Percentiles rank a stretch among this genome's conserved stretches.
phyloP scores from a whole-genome alignment of 208 protist species.

The Leishmania amazonensis region DNA sequence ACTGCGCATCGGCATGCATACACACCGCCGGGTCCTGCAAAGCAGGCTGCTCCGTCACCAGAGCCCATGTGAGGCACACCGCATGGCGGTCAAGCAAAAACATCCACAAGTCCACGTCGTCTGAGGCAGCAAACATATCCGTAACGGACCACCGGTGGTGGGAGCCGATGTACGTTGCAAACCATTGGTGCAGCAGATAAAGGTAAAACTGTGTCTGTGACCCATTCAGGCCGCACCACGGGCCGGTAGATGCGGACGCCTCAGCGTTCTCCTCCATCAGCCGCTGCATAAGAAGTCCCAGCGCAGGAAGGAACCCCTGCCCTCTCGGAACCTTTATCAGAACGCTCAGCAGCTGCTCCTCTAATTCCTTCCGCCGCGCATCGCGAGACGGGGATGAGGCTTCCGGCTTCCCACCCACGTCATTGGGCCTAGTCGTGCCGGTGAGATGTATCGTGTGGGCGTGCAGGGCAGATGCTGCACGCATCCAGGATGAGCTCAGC shows the following conservation, averaged over 20 bases:
- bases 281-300: constrained; percentile 19
- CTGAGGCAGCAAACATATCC: constrained; percentile 29
- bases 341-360: constrained; percentile 15
- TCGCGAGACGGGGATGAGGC: background rate
- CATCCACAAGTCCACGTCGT: constrained; percentile 62
- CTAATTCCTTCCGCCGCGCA: constrained; percentile 14
- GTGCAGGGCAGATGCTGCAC: constrained; percentile 11
- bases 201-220: constrained; percentile 61
- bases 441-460: background rate
- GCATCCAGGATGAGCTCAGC: constrained; percentile 25
- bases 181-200: constrained; percentile 63
- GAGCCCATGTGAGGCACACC: constrained; percentile 55
- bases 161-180: constrained; percentile 45
- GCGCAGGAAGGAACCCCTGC: constrained; percentile 16
- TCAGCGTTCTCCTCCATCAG: constrained; percentile 23
- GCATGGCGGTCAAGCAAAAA: constrained; percentile 77
- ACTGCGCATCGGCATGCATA: background rate
- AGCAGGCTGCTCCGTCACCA: constrained; percentile 12
- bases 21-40: background rate
- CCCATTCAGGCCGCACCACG: constrained; percentile 41
- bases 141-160: constrained; percentile 46
- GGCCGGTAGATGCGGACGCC: constrained; percentile 11
- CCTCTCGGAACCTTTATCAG: constrained; percentile 7
- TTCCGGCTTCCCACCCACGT: too few relatives aligned
- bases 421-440: background rate